A percentile compares a stretch with the other conserved stretches of the same genome.
Conservation (phyloP, 2,329 filamentous ascomycete genomes). For the Phymatotrichopsis omnivora region DNA sequence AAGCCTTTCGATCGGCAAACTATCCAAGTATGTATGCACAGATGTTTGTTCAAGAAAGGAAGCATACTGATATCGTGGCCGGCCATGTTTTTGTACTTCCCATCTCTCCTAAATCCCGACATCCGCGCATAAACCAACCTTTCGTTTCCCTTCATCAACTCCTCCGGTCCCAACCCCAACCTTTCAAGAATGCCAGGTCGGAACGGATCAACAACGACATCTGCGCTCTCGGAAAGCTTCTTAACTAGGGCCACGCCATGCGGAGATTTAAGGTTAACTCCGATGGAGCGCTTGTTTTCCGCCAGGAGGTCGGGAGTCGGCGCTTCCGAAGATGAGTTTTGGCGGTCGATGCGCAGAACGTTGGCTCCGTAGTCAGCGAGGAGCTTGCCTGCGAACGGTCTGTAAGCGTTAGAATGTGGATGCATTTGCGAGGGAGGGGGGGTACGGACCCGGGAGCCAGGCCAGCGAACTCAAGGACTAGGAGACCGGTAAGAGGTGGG, state of each 20-base stretch:
- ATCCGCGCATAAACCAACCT: slow-evolving; percentile 72
- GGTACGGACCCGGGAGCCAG: slow-evolving; percentile 44
- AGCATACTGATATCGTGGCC: slow-evolving; percentile 32
- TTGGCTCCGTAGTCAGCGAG: slow-evolving; percentile 82
- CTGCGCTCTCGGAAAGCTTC: slow-evolving; percentile 51
- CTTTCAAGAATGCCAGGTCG: slow-evolving; percentile 84
- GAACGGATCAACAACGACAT: slow-evolving; percentile 88
- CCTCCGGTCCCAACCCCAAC: slow-evolving; percentile 62
- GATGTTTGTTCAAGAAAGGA: background rate
- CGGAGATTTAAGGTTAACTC: slow-evolving; percentile 64
- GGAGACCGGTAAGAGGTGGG: slow-evolving; percentile 45
- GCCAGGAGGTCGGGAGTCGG: slow-evolving; percentile 62
- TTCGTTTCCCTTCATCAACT: slow-evolving; percentile 58
- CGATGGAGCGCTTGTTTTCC: slow-evolving; percentile 69
- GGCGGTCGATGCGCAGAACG: slow-evolving; percentile 75
- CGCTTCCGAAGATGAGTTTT: slow-evolving; percentile 39
- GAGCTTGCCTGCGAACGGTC: slow-evolving; percentile 64
- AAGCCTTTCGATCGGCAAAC: background rate
- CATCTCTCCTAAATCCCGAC: slow-evolving; percentile 82
- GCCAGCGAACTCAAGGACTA: slow-evolving; percentile 57
- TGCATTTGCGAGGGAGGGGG: background rate
- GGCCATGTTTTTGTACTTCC: slow-evolving; percentile 67
- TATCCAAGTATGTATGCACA: slow-evolving; percentile 4
- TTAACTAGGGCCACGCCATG: slow-evolving; percentile 56
- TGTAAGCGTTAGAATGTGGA: slow-evolving; percentile 34